phyloP scores from a whole-genome alignment of 2,329 filamentous ascomycete species.

The Colletotrichum limetticola region DNA sequence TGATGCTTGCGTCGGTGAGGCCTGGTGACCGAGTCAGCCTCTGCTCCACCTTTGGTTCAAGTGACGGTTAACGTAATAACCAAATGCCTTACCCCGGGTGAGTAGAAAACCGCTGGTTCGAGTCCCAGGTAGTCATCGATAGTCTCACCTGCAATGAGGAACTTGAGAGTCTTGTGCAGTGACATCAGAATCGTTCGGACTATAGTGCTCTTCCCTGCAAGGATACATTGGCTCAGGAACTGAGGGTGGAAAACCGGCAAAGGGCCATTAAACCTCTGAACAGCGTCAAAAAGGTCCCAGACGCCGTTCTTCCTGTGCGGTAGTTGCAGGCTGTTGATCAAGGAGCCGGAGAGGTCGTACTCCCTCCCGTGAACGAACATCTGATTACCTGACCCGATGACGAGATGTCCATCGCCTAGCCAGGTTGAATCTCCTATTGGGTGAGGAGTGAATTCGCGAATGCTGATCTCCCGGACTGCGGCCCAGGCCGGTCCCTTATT shows the following conservation, averaged over 20 bases:
- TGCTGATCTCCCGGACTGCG: constrained; percentile 82
- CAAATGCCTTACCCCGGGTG: constrained; percentile 43
- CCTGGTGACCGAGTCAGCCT: constrained; percentile 1
- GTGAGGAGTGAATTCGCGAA: constrained; percentile 84
- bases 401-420: constrained; percentile 85
- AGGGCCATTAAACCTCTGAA: constrained; percentile 86
- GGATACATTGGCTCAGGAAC: constrained; percentile 86
- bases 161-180: constrained; percentile 82
- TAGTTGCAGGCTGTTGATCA: constrained; percentile 64
- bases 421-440: constrained; percentile 94
- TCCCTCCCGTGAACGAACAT: constrained; percentile 85
- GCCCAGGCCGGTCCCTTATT: constrained; percentile 92
- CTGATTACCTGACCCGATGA: constrained; percentile 91
- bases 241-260: constrained; percentile 93
- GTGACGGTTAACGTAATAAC: neutral
- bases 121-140: constrained; percentile 83
- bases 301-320: constrained; percentile 60
- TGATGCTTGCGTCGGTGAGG: neutral
- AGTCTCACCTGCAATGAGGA: constrained; percentile 81
- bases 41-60: neutral
- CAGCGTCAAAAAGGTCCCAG: constrained; percentile 82
- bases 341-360: constrained; percentile 71
- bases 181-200: constrained; percentile 79
- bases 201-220: constrained; percentile 78
- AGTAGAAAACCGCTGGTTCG: constrained; percentile 69